A percentile compares a stretch with the other conserved stretches of the same genome.
phyloP scores from a whole-genome alignment of 805 yeast genomes.

The Wickerhamomyces alni region DNA sequence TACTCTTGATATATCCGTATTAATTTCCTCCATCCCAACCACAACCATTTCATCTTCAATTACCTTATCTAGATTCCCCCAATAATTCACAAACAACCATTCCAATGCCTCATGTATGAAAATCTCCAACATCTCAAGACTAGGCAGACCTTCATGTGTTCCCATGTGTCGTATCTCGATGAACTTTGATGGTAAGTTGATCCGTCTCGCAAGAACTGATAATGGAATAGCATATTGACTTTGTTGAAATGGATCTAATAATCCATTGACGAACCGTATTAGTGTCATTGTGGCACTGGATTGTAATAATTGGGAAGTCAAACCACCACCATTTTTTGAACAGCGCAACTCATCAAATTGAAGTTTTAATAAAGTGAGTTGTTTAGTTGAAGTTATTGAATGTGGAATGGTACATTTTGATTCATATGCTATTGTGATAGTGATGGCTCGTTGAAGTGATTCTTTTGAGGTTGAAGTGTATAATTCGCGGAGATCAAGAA shows the following conservation, averaged over 20 bases:
- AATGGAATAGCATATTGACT: conserved; percentile 74
- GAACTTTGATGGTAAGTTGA: conserved; percentile 70
- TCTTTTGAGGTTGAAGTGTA: conserved; percentile 6
- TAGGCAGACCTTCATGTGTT: conserved; percentile 83
- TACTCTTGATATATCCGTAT: neutral
- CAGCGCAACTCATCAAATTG: neutral
- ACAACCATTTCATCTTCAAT: conserved; percentile 12
- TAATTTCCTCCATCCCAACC: no score
- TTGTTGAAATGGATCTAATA: conserved; percentile 82
- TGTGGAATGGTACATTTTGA: conserved; percentile 1
- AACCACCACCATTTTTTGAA: neutral
- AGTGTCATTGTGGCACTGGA: conserved; percentile 48
- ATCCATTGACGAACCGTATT: conserved; percentile 85
- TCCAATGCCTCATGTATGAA: conserved; percentile 53
- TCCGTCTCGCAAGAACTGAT: conserved; percentile 60
- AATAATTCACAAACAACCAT: conserved; percentile 74
- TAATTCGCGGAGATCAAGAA: conserved; percentile 9
- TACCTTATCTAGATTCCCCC: conserved; percentile 41
- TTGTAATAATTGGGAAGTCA: conserved; percentile 1
- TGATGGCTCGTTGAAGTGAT: conserved; percentile 1
- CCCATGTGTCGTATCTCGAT: conserved; percentile 89
- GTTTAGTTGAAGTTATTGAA: neutral
- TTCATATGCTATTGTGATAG: conserved; percentile 1
- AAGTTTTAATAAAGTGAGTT: neutral
- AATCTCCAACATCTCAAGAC: conserved; percentile 59